Evolutionary conservation across 202 grass and related monocot species (phyloP).

Genomic region (Digitaria exilis): DNA sequence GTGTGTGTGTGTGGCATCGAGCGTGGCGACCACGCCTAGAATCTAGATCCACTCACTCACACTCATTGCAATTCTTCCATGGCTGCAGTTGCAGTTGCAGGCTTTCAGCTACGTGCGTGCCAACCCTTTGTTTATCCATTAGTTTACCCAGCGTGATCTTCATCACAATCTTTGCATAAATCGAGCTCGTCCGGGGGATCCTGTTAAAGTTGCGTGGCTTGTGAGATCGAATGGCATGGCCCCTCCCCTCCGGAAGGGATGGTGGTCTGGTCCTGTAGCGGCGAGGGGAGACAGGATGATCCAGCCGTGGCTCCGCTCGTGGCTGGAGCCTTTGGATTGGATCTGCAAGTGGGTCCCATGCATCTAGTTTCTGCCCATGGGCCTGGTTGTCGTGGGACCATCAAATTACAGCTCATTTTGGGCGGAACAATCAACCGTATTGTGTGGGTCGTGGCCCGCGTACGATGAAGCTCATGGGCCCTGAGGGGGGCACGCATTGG

Average conservation of each 20-base stretch:
- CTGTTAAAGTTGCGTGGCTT: neutral
- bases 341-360: slow-evolving; percentile 21
- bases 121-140: neutral
- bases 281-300: slow-evolving; percentile 22
- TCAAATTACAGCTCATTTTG: neutral
- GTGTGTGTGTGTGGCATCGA: neutral
- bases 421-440: too few species aligned
- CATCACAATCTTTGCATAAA: neutral
- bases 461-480: neutral
- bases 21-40: neutral
- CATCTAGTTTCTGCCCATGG: neutral
- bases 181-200: neutral
- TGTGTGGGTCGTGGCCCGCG: neutral
- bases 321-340: neutral
- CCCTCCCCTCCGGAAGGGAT: neutral
- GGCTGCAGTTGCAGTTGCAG: neutral
- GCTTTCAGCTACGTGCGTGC: neutral
- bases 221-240: neutral
- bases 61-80: neutral
- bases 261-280: slow-evolving; percentile 8
- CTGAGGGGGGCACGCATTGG: neutral
- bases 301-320: neutral
- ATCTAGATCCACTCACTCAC: slow-evolving; percentile 4
- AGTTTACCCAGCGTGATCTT: neutral
- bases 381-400: neutral